Evolutionary conservation across 139 green algal species (phyloP).

Genomic region (Chlorella sp.): DNA sequence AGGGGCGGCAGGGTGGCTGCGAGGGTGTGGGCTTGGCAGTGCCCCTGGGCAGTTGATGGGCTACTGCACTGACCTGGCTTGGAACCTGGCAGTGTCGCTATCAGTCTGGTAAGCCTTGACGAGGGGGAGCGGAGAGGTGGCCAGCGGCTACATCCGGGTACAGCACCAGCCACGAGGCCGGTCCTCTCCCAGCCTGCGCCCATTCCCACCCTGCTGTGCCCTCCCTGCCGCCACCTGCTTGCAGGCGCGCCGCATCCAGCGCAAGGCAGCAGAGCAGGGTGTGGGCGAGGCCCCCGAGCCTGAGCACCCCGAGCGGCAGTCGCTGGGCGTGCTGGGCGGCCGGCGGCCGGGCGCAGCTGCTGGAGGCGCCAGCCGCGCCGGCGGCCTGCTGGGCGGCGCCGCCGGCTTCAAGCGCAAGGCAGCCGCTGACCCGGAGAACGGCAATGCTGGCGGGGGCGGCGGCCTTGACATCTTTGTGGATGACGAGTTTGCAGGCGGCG

Average conservation of each 20-base stretch:
- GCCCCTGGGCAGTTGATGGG: too few species aligned
- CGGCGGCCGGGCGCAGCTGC: background rate
- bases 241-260: slow-evolving; percentile 78
- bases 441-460: background rate
- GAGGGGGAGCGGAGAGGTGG: too few species aligned
- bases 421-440: slow-evolving; percentile 29
- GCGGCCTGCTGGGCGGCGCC: slow-evolving; percentile 5
- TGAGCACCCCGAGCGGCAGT: slow-evolving; percentile 41
- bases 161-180: too few species aligned
- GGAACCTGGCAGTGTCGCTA: background rate
- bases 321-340: slow-evolving; percentile 37
- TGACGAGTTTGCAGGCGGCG: slow-evolving; percentile 68
- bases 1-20: background rate
- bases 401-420: slow-evolving; percentile 28
- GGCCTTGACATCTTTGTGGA: slow-evolving; percentile 80
- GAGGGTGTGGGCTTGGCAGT: too few species aligned
- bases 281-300: slow-evolving; percentile 2
- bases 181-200: background rate
- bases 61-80: background rate
- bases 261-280: slow-evolving; percentile 64
- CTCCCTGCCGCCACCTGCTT: background rate
- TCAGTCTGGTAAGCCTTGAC: too few species aligned
- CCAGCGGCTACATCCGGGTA: too few species aligned
- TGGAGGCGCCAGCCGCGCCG: background rate
- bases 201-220: background rate